phyloP scores from a whole-genome alignment of 805 yeast genomes.

The Nakazawaea populi region DNA sequence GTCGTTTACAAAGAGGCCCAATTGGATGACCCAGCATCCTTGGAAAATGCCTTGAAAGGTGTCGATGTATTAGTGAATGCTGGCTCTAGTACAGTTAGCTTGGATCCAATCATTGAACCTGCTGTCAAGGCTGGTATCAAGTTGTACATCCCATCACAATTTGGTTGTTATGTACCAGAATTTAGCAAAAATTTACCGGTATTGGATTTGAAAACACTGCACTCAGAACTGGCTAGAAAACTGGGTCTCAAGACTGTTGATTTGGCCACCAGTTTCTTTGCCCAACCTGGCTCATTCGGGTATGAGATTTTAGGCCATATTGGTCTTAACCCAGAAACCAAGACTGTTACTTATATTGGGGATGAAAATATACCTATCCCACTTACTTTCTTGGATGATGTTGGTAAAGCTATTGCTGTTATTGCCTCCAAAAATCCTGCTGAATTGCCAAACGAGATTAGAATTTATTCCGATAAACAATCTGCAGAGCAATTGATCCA shows the following conservation, averaged over 20 bases:
- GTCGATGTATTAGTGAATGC: constrained; percentile 48
- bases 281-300: constrained; percentile 26
- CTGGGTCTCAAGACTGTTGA: constrained; percentile 43
- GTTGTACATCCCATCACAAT: constrained; percentile 55
- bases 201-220: constrained; percentile 25
- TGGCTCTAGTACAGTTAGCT: constrained; percentile 25
- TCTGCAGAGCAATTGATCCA: constrained; percentile 32
- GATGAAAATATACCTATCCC: constrained; percentile 30
- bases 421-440: constrained; percentile 31
- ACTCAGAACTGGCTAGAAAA: constrained; percentile 32
- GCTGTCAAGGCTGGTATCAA: constrained; percentile 38
- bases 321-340: constrained; percentile 31
- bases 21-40: constrained; percentile 20
- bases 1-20: constrained; percentile 34
- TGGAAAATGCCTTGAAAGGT: constrained; percentile 35
- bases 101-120: constrained; percentile 31
- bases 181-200: constrained; percentile 28
- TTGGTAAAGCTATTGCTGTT: constrained; percentile 38
- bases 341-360: constrained; percentile 33
- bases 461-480: constrained; percentile 35
- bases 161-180: constrained; percentile 40
- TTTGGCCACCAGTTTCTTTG: constrained; percentile 33
- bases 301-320: constrained; percentile 28
- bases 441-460: constrained; percentile 36
- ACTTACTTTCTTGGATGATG: constrained; percentile 31